Conservation (phyloP, 306 rosid genomes). For the Neltuma alba region DNA sequence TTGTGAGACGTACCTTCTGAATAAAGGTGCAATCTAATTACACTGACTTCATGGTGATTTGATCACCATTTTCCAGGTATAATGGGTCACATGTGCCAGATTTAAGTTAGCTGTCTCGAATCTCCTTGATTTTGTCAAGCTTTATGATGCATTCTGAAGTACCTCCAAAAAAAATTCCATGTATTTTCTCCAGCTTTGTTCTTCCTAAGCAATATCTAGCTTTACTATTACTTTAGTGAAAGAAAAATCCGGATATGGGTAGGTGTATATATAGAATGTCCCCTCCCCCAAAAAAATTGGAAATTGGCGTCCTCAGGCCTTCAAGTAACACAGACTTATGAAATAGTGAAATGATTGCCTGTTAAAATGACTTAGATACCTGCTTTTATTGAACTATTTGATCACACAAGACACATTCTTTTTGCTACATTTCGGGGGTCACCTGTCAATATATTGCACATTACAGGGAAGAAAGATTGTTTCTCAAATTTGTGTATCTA, state of each 20-base stretch:
- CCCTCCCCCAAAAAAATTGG: not conserved
- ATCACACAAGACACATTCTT: too few relatives aligned
- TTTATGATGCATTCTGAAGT: not conserved
- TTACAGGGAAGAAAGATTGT: not conserved
- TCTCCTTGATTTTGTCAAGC: not conserved
- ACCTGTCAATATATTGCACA: not conserved
- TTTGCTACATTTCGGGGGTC: not conserved
- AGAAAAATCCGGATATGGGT: too few relatives aligned
- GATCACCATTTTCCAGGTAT: constrained; percentile 24
- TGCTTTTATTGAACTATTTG: too few relatives aligned
- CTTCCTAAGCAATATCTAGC: not conserved
- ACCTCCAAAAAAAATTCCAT: too few relatives aligned
- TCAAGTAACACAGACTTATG: not conserved
- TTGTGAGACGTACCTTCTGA: too few relatives aligned
- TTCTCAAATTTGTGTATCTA: not conserved
- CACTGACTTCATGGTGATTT: not conserved
- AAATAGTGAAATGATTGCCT: not conserved
- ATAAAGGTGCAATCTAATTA: too few relatives aligned
- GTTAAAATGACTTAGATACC: not conserved
- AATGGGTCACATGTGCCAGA: not conserved
- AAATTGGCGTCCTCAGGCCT: not conserved
- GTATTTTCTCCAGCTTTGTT: too few relatives aligned
- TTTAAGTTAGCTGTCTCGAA: not conserved
- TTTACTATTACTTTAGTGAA: not conserved
- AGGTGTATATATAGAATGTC: too few relatives aligned